Base-by-base conservation (phyloP, 305 asterid species). In the Andrographis paniculata region DNA sequence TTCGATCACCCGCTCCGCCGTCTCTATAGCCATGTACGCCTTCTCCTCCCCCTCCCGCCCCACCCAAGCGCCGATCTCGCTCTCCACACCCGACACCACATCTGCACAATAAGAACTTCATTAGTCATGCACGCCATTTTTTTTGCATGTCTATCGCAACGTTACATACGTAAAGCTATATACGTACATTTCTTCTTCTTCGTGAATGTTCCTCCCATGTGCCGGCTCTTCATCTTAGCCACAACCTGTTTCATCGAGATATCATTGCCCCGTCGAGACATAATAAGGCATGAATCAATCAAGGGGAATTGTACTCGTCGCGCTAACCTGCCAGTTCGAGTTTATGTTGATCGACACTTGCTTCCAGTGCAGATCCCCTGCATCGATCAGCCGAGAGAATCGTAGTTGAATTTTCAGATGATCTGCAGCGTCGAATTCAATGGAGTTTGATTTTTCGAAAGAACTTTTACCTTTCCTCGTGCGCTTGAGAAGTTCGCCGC, bases 311-410 rank as follows among this genome's bases (percentile, higher is more conserved):
- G 36, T 16, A 9, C 1, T 19, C 12, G 51, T 68, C 19, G 2
- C 1, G 3, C 2, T 6, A 40, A 83, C 92, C 82, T 86, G 84
- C 68, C 65, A 70, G 53, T 69, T 75, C 31, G 89, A 71, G 41
- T 80, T 80, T 60, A 86, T 63, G 68, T 63, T 82, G 67, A 86
- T 63, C 1, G 89, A 82, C 49, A 86, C 89, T 70, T 73, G 67
- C 68, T 86, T 86, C 93, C 94, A 77, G 69, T 86, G 96, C 40
- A 86, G 82, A 74, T 86, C 94, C 52, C 96, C 94, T 86, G 72
- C 69, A 64, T 67, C 35, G 52, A 56, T 24, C 30, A 24, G 8
- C 30, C 30, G n/a, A n/a, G 10, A 33, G 0, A 33, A 2, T 33
- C 2, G 2, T 33, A 2, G 4, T 1, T 33, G 2, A 10, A 9